Conservation (phyloP, 192 early-diverging fungal species). For the Glomus cerebriforme region DNA sequence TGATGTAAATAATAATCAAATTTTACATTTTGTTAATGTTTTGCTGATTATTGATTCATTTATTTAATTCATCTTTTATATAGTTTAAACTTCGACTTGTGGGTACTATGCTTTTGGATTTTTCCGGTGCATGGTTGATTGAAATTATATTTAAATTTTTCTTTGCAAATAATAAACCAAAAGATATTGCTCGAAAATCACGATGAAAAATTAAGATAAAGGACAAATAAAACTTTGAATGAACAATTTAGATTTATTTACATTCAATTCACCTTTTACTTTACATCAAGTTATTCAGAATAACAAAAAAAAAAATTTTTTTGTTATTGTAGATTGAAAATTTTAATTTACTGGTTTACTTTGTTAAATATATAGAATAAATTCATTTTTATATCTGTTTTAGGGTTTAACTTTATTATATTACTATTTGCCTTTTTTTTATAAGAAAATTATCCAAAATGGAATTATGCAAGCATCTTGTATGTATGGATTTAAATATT, state of each 20-base stretch:
- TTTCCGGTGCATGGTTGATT: constrained; percentile 75
- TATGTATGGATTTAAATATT: too few species aligned
- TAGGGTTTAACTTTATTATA: too few species aligned
- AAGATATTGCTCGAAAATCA: constrained; percentile 65
- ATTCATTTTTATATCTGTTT: too few species aligned
- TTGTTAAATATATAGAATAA: too few species aligned
- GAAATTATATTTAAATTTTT: constrained; percentile 76
- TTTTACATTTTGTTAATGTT: constrained; percentile 2
- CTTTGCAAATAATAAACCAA: constrained; percentile 91
- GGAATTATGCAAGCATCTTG: too few species aligned
- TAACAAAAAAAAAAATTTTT: neutral
- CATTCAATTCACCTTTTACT: neutral
- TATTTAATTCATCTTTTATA: constrained; percentile 16
- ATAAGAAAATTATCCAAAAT: too few species aligned
- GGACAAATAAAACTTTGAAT: neutral
- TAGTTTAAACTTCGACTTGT: constrained; percentile 82
- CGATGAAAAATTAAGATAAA: constrained; percentile 3
- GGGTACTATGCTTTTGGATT: constrained; percentile 87
- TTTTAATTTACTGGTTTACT: neutral
- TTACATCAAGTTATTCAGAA: neutral
- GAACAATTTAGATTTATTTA: neutral
- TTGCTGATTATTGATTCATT: neutral
- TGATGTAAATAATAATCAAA: constrained; percentile 8
- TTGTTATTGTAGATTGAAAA: neutral
- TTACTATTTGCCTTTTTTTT: too few species aligned